Evolutionary conservation across 768 basidiomycete species (phyloP).

Genomic region (Postia placenta): DNA sequence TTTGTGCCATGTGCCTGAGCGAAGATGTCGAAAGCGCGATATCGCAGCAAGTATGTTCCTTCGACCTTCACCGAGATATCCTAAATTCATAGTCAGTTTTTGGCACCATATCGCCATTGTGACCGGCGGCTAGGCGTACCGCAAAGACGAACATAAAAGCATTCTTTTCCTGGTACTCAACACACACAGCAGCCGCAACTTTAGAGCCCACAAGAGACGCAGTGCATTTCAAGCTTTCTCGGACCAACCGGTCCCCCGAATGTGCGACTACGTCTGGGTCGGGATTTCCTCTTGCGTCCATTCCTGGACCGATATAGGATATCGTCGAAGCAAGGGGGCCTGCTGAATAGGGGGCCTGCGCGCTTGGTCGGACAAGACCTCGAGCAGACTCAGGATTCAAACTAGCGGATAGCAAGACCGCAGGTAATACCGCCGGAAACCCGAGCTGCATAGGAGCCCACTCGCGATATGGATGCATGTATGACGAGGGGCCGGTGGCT

Average conservation of each 20-base stretch:
- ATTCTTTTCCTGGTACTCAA: slow-evolving; percentile 42
- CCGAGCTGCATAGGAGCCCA: too few species aligned
- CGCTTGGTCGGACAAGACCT: too few species aligned
- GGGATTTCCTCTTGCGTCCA: too few species aligned
- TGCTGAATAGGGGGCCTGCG: too few species aligned
- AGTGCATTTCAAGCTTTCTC: slow-evolving; percentile 46
- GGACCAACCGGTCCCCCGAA: slow-evolving; percentile 33
- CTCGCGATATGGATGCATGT: too few species aligned
- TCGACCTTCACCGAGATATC: slow-evolving; percentile 65
- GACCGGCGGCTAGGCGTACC: slow-evolving; percentile 24
- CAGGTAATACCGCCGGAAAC: too few species aligned
- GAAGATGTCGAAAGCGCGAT: slow-evolving; percentile 56
- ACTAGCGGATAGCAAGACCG: too few species aligned
- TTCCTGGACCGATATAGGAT: too few species aligned
- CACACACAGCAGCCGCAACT: slow-evolving; percentile 25
- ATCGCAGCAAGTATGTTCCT: slow-evolving; percentile 62
- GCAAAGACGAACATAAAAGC: slow-evolving; percentile 59
- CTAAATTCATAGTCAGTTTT: too few species aligned
- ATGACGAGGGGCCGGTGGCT: too few species aligned
- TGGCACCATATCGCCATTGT: background rate
- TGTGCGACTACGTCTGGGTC: slow-evolving; percentile 33
- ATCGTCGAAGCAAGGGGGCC: too few species aligned
- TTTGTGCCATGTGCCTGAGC: background rate
- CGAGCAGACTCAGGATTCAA: too few species aligned
- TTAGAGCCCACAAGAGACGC: slow-evolving; percentile 51